Evolutionary conservation across 495 filamentous ascomycete species (phyloP).

Genomic region (Penicillium cinerascens): DNA sequence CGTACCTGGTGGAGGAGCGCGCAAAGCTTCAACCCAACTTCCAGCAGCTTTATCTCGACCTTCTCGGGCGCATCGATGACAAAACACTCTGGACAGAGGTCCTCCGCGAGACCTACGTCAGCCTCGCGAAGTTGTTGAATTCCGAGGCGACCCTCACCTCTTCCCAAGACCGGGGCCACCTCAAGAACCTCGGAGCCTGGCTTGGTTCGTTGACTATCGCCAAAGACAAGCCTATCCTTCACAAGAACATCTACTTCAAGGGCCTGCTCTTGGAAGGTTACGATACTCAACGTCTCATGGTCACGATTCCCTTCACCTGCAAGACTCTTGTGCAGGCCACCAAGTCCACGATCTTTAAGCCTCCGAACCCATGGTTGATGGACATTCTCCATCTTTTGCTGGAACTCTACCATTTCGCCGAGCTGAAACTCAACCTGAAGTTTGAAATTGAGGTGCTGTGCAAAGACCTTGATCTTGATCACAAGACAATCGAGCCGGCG

Average conservation of each 20-base stretch:
- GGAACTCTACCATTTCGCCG: slow-evolving; percentile 88
- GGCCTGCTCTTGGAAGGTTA: slow-evolving; percentile 89
- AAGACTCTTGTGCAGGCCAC: slow-evolving; percentile 82
- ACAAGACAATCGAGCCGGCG: slow-evolving; percentile 81
- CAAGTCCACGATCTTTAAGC: slow-evolving; percentile 84
- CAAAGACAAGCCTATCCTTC: slow-evolving; percentile 91
- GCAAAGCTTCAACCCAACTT: slow-evolving; percentile 96
- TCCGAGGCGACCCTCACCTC: slow-evolving; percentile 78
- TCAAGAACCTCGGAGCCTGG: slow-evolving; percentile 92
- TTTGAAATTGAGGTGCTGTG: slow-evolving; percentile 98
- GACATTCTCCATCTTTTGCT: slow-evolving; percentile 84
- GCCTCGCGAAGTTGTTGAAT: slow-evolving; percentile 80
- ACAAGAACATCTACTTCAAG: slow-evolving; percentile 95
- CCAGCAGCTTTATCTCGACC: slow-evolving; percentile 84
- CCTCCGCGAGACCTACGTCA: slow-evolving; percentile 87
- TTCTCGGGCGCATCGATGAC: slow-evolving; percentile 78
- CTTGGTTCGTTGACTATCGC: slow-evolving; percentile 91
- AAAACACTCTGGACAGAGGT: slow-evolving; percentile 81
- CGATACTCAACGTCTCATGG: slow-evolving; percentile 80
- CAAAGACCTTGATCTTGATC: slow-evolving; percentile 82
- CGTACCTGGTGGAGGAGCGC: slow-evolving; percentile 91
- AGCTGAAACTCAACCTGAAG: slow-evolving; percentile 90
- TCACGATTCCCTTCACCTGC: slow-evolving; percentile 95
- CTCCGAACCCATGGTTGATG: slow-evolving; percentile 96
- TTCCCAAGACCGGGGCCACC: slow-evolving; percentile 72